A percentile compares a stretch with the other conserved stretches of the same genome.
Conservation (phyloP, 208 protist species). For the Wallacemonas sp. region DNA sequence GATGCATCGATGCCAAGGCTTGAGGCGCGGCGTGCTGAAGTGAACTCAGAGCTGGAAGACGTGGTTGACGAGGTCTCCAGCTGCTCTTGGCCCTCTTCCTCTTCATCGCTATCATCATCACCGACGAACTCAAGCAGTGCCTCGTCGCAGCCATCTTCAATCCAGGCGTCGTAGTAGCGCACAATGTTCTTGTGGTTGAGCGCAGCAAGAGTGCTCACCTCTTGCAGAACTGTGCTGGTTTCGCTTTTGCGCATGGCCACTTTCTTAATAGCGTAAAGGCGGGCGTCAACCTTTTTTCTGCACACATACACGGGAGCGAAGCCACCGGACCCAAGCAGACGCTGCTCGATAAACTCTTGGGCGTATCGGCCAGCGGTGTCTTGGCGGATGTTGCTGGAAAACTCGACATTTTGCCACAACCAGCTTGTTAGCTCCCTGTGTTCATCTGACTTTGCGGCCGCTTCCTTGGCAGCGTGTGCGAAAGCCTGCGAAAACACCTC, state of each 20-base stretch:
- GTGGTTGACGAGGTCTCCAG: not conserved
- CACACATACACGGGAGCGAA: slow-evolving; percentile 88
- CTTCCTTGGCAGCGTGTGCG: slow-evolving; percentile 6
- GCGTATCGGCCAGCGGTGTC: slow-evolving; percentile 60
- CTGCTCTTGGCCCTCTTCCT: slow-evolving; percentile 16
- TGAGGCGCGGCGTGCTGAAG: not conserved
- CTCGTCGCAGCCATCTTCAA: slow-evolving; percentile 81
- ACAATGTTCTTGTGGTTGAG: slow-evolving; percentile 86
- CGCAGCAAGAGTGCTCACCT: slow-evolving; percentile 77
- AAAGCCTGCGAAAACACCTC: slow-evolving; percentile 52
- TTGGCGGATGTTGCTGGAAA: slow-evolving; percentile 40
- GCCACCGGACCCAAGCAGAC: slow-evolving; percentile 66
- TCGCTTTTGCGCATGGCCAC: slow-evolving; percentile 48
- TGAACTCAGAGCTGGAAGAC: not conserved
- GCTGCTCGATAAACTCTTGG: slow-evolving; percentile 82
- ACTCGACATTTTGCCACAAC: slow-evolving; percentile 71
- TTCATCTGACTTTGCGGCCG: slow-evolving; percentile 8
- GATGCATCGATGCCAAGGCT: no score
- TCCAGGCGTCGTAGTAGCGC: slow-evolving; percentile 89
- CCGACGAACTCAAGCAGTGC: slow-evolving; percentile 62
- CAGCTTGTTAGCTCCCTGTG: slow-evolving; percentile 55
- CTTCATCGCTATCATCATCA: slow-evolving; percentile 32
- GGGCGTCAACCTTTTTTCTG: slow-evolving; percentile 80
- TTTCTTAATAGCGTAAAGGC: slow-evolving; percentile 85
- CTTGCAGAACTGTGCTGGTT: slow-evolving; percentile 35